A percentile compares a stretch with the other conserved stretches of the same genome.
These are phyloP conservation scores for Boletus reticuloceps DNA, from an alignment of 768 basidiomycete species.

Conservation along the genomic window DNA sequence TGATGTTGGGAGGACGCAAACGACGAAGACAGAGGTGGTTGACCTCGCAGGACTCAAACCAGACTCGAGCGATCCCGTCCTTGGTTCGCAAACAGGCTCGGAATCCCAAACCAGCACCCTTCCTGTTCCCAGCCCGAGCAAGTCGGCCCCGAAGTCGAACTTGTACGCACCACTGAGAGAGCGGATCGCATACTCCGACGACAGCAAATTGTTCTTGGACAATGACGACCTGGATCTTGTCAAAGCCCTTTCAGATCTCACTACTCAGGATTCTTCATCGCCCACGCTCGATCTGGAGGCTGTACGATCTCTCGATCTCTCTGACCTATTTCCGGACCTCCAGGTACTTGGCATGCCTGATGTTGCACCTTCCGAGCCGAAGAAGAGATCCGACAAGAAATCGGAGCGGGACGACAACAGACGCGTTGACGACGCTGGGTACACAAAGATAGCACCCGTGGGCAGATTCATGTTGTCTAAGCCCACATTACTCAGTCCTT, in stretches of 20 bases:
- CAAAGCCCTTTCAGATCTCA: conserved; percentile 44
- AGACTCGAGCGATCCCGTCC: conserved; percentile 55
- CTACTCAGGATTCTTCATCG: conserved; percentile 22
- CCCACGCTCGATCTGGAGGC: conserved; percentile 17
- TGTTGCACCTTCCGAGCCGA: conserved; percentile 33
- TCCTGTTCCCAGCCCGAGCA: conserved; percentile 26
- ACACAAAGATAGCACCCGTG: conserved; percentile 71
- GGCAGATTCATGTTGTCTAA: conserved; percentile 77
- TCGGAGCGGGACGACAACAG: conserved; percentile 66
- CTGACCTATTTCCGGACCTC: conserved; percentile 84
- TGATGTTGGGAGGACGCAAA: conserved; percentile 14
- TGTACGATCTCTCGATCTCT: conserved; percentile 46
- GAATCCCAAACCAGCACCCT: conserved; percentile 29
- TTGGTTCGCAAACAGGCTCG: conserved; percentile 41
- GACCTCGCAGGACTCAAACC: conserved; percentile 46
- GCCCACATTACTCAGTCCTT: conserved; percentile 79
- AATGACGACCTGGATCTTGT: conserved; percentile 51
- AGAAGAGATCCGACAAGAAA: conserved; percentile 53
- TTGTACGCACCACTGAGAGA: conserved; percentile 59
- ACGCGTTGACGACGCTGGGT: conserved; percentile 76
- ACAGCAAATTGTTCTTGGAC: conserved; percentile 51
- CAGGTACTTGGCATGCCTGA: conserved; percentile 58
- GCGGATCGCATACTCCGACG: conserved; percentile 46
- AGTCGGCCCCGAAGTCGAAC: conserved; percentile 41
- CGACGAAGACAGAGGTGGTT: conserved; percentile 26